Evolutionary conservation across 2,329 filamentous ascomycete genomes (phyloP), one percentile per base, ranked within the genome.

Genomic region (Myriosclerotinia scirpicola): DNA sequence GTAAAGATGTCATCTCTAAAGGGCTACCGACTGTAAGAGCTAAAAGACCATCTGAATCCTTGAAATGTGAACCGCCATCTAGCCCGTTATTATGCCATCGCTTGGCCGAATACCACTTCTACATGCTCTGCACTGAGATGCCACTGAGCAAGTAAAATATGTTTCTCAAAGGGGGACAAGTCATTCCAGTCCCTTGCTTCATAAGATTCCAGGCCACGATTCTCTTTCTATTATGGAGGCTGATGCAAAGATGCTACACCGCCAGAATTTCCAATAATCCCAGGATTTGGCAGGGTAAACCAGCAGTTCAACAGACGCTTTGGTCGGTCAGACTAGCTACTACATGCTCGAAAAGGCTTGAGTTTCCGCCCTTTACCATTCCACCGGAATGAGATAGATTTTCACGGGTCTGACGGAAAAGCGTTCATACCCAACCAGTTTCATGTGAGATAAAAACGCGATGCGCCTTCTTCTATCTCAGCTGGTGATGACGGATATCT

Each of bases 171-270:
- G 9, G 26, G 15, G 17, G 34, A 40, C 54, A 48, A 20, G 30
- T 50, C 17, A 59, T 59, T 30, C 63, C 63, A 30, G 36, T 36
- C 30, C 11, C 36, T 58, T 50, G 53, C 53, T 42, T 59, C 42
- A 26, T 7, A 65, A 30, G 62, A 65, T 38, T 65, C n/a, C 62
- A 59, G 62, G 48, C 30, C 53, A 64, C 17, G 30, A 48, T 59
- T 54, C n/a, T 36, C 34, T 12, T 46, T 50, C n/a, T 40, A 65
- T 50, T 40, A 38, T n/a, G 62, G 30, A 59, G 6, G 20, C 59
- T 36, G 22, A 65, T 52, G 62, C 54, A 56, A 15, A 26, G 20
- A 46, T 14, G 14, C 60, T 40, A 64, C 62, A 64, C 62, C 53
- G 62, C 62, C 54, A 55, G 34, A 48, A 26, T 20, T 5, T 5